Base-by-base conservation (phyloP, 1,139 yeast species). In the Hansenula anomala region DNA sequence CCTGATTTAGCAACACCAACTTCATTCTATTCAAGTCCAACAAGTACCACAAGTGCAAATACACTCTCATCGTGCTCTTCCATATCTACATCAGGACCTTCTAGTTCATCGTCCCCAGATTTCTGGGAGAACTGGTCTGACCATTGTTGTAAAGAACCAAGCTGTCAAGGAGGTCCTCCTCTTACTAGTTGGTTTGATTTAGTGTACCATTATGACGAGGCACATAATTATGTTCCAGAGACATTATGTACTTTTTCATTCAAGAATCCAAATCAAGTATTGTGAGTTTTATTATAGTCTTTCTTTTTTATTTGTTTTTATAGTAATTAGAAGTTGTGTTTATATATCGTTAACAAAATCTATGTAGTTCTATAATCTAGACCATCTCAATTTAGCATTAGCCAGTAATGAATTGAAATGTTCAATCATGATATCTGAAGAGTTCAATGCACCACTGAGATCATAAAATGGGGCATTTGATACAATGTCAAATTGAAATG, bases 141-240 rank as follows among this genome's bases (percentile, higher is more conserved):
- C 6, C 33, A n/a, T 20, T 9, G 4, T 5, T 32, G 34, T 24
- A 32, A 24, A 24, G 34, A 32, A 24, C 28, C 34, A 16, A 24
- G 12, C 8, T 32, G 34, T 24, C 11, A 14, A 2, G 28, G 23
- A 13, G 17, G 2, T 9, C 28, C 22, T 10, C 19, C 19, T 3
- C 24, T 24, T 32, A 28, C 24, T 14, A 17, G 23, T 12, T 24
- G 9, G 12, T 26, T 16, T 23, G 28, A 17, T 9, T 17, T 32
- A 15, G 17, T 32, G 17, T 17, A 17, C 28, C 34, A 32, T 24
- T 32, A 32, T 24, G 34, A 32, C 24, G 27, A 32, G 15, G 16
- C 8, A 4, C 34, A 32, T 24, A 23, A 26, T 6, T 32, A 14
- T 17, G 16, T 32, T 16, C 34, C 34, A 8, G 23, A 32, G 18